Base-by-base conservation (phyloP, 208 protist genomes). In the Trypanosoma theileri region DNA sequence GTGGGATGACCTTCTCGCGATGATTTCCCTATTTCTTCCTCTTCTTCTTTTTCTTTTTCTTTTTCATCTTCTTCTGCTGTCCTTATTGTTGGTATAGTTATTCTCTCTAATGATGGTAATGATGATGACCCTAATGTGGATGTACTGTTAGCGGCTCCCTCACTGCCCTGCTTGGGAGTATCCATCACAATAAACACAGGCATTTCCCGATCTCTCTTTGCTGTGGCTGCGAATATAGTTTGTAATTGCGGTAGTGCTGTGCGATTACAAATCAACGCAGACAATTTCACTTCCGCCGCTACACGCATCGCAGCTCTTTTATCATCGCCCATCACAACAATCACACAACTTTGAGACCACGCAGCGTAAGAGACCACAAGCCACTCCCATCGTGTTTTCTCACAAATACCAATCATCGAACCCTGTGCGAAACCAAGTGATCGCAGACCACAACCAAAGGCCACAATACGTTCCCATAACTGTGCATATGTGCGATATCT, bases 331-430 rank as follows among this genome's bases (percentile, higher is more conserved):
- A 91, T 84, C 24, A 88, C 94, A 28, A 74, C 68, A 41, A 68
- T 79, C 46, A 92, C 78, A 44, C 88, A 59, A 60, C 71, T 52
- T 63, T 82, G 81, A 17, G 74, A 73, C 85, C 86, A 93, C 28
- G 90, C 80, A 42, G 72, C 89, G 69, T 94, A 94, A 40, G 80
- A 76, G 17, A 71, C 79, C 10, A 75, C 69, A 45, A 93, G 68
- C 85, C 85, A 95, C 79, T 93, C 84, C 73, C 85, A 89, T 48
- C 89, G 86, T 10, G 89, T 95, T 51, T 93, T 86, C 21, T 88
- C 72, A 75, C 91, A 95, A 59, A 95, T 89, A 51, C 75, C 77
- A 11, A 94, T 77, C 61, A 71, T 80, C 28, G 59, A 52, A 51
- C 77, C 50, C 4, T 58, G 61, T 14, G 60, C 26, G n/a, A 89